Base-by-base conservation (phyloP, 352 stramenopile genomes). In the Pythium periplocum region DNA sequence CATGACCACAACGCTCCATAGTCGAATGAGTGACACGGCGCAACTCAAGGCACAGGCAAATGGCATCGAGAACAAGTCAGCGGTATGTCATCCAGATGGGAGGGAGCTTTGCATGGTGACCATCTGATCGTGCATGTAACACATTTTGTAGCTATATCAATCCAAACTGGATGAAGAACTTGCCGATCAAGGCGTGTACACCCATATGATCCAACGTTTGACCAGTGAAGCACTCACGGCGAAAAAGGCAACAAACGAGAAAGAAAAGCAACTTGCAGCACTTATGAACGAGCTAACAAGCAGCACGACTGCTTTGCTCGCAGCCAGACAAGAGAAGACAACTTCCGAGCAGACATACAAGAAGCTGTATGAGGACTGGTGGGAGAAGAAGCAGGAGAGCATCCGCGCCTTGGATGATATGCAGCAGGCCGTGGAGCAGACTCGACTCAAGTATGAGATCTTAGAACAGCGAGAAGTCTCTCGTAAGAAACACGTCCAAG, bases 181-280 rank as follows among this genome's bases (percentile, higher is more conserved):
- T 10, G 68, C 64, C 0, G 82, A 92, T 34, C 71, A 72, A 5
- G 78, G 78, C 7, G 76, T 93, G 43, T 93, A 90, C 65, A 90
- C 71, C 39, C 79, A 93, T 60, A 93, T 90, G 83, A 89, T 93
- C 59, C 68, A 89, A 42, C 78, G 83, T 4, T 55, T 93, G 31
- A 69, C 74, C 4, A 66, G 64, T 17, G 83, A 93, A 47, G 73
- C 80, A 5, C 57, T 86, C 0, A 58, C 59, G 1, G 69, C 75
- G 17, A 92, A 87, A 62, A 92, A 92, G 46, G 53, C 62, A 11
- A 87, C 75, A 32, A 42, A 84, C 11, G 68, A 75, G 26, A 83
- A 82, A 31, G 82, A 92, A 57, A 79, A 85, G 33, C 56, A 79
- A 31, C 62, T 92, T 17, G 52, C 73, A 51, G 55, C 62, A 17